Percentiles rank a stretch among this genome's conserved stretches.
Conservation (phyloP, 1,284 basidiomycete species). For the Melampsora americana region DNA sequence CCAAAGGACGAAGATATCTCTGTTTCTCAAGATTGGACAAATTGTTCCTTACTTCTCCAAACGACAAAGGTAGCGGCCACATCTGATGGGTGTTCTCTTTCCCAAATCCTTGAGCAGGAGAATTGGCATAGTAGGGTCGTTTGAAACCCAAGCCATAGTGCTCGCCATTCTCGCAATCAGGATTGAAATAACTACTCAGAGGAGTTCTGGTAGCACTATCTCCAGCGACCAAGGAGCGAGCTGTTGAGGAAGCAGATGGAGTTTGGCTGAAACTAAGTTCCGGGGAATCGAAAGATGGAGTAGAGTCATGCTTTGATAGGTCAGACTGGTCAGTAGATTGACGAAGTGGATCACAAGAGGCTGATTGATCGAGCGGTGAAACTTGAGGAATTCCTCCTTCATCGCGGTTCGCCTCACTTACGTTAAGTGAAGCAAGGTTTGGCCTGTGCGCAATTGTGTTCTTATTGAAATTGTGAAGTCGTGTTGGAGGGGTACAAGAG, state of each 20-base stretch:
- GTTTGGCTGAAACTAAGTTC: slow-evolving; percentile 41
- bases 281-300: slow-evolving; percentile 24
- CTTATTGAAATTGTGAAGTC: slow-evolving; percentile 11
- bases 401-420: not conserved
- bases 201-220: slow-evolving; percentile 14
- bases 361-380: too few species aligned
- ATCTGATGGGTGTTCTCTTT: slow-evolving; percentile 17
- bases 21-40: not conserved
- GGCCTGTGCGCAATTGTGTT: not conserved
- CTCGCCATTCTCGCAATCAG: not conserved
- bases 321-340: not conserved
- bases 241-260: slow-evolving; percentile 36
- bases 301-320: slow-evolving; percentile 11
- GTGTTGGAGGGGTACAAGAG: not conserved
- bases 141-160: slow-evolving; percentile 25
- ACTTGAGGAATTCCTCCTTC: not conserved
- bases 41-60: slow-evolving; percentile 33
- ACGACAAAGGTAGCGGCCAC: slow-evolving; percentile 38
- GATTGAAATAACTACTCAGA: not conserved
- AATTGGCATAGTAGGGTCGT: slow-evolving; percentile 1
- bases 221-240: slow-evolving; percentile 25
- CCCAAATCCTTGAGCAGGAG: slow-evolving; percentile 5
- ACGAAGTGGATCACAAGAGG: not conserved
- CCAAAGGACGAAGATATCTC: not conserved
- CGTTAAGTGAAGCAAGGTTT: not conserved